These are phyloP conservation scores for Eucalyptus decipiens DNA, from an alignment of 345 rosid species.

Conservation along the genomic window DNA sequence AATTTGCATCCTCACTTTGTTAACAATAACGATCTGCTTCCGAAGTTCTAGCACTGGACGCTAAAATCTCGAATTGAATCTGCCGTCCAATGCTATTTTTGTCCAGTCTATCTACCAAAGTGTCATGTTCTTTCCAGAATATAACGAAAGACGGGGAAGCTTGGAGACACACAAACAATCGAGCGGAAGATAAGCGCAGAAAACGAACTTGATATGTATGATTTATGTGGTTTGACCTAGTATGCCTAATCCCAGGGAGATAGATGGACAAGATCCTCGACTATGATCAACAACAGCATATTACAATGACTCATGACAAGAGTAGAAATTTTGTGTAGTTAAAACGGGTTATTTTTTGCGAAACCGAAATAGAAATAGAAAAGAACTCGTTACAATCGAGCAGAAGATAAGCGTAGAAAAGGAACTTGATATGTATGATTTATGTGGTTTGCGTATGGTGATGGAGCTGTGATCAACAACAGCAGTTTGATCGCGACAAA, in stretches of 20 bases:
- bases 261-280: neutral
- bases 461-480: neutral
- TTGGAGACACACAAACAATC: neutral
- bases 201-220: neutral
- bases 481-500: too few relatives aligned
- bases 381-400: too few relatives aligned
- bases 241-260: neutral
- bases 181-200: neutral
- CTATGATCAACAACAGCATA: neutral
- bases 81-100: neutral
- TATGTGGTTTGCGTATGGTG: neutral
- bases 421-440: too few relatives aligned
- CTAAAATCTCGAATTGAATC: neutral
- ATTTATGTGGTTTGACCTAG: neutral
- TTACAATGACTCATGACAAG: neutral
- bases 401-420: too few relatives aligned
- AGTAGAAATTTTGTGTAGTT: too few relatives aligned
- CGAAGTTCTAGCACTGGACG: neutral
- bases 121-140: neutral
- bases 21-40: neutral
- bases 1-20: neutral
- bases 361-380: too few relatives aligned
- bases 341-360: too few relatives aligned
- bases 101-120: neutral
- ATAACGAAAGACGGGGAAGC: neutral